Conservation (phyloP, 495 filamentous ascomycete species). For the Penicillium coffeae region DNA sequence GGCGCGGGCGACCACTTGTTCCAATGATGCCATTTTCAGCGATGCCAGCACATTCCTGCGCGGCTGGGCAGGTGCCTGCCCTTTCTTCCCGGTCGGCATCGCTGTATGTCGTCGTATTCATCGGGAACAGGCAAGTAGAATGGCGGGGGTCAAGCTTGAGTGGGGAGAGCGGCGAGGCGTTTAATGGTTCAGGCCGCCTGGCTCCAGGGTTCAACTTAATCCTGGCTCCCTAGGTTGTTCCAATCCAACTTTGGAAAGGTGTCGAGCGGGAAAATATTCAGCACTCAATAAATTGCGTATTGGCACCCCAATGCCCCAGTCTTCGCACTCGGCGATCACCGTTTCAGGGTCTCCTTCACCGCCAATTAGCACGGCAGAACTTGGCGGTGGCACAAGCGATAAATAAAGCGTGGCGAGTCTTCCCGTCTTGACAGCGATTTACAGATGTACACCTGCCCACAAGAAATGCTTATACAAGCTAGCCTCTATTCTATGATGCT, state of each 20-base stretch:
- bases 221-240: too few relatives aligned
- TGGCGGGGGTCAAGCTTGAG: slow-evolving; percentile 6
- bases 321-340: background rate
- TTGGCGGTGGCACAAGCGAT: background rate
- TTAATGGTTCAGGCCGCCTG: too few relatives aligned
- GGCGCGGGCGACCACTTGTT: slow-evolving; percentile 64
- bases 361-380: background rate
- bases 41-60: slow-evolving; percentile 65
- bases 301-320: background rate
- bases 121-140: slow-evolving; percentile 19
- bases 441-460: too few relatives aligned
- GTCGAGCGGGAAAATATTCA: background rate
- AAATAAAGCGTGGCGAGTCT: background rate
- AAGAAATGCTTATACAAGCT: too few relatives aligned
- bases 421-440: too few relatives aligned
- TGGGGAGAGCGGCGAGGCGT: background rate
- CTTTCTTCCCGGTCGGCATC: slow-evolving; percentile 66
- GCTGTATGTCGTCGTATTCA: slow-evolving; percentile 27
- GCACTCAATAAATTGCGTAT: background rate
- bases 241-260: too few relatives aligned
- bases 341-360: background rate
- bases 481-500: too few relatives aligned
- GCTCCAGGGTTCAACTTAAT: too few relatives aligned
- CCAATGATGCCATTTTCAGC: slow-evolving; percentile 68
- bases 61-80: slow-evolving; percentile 43